Conservation (phyloP, 208 protist species). For the Leishmania major region DNA sequence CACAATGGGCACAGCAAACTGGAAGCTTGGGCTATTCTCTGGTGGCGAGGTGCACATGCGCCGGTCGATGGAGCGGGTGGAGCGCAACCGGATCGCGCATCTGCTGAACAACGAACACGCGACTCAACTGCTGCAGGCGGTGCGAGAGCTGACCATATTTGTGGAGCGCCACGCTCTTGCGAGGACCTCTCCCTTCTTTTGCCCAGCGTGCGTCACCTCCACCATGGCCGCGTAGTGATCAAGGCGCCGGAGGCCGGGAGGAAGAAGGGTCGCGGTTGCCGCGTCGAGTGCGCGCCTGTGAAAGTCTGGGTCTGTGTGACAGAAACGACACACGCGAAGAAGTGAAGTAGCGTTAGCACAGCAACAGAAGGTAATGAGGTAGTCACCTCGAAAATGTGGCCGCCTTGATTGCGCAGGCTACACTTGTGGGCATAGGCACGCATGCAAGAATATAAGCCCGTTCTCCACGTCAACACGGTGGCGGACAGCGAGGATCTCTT, state of each 20-base stretch:
- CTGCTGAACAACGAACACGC: constrained; percentile 85
- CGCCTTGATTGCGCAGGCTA: background rate
- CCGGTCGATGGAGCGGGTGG: constrained; percentile 78
- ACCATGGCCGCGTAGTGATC: background rate
- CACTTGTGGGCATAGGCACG: background rate
- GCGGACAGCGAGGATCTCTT: background rate
- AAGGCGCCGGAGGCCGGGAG: background rate
- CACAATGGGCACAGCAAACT: constrained; percentile 81
- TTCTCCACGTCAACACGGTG: background rate
- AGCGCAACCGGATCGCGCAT: constrained; percentile 78
- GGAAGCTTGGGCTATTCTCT: constrained; percentile 86
- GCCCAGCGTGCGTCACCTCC: background rate
- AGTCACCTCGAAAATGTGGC: background rate
- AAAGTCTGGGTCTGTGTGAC: background rate
- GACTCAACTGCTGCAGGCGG: constrained; percentile 67
- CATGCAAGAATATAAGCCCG: background rate
- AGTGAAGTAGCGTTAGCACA: background rate
- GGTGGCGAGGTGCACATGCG: constrained; percentile 90
- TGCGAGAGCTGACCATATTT: constrained; percentile 60
- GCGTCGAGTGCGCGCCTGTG: background rate
- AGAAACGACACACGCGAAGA: background rate
- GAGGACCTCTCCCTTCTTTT: background rate
- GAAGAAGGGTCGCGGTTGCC: background rate
- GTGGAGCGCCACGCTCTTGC: constrained; percentile 27
- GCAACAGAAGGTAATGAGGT: background rate